phyloP scores from a whole-genome alignment of 495 filamentous ascomycete genomes.

The Xylaria grammica region DNA sequence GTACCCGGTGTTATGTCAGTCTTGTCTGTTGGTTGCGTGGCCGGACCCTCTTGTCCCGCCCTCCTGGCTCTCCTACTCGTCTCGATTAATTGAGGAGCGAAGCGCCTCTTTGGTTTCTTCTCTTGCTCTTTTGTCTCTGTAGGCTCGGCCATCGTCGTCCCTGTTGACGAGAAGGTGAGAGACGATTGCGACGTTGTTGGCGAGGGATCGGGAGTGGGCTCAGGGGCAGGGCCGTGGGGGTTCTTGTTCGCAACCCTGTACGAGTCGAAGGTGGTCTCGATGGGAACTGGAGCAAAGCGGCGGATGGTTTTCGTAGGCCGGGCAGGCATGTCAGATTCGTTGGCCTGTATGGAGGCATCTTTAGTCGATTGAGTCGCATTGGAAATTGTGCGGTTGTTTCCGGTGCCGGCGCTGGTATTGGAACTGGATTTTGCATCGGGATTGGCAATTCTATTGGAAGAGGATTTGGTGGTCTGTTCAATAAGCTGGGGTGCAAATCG shows the following conservation, averaged over 20 bases:
- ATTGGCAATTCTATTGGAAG: constrained; percentile 3
- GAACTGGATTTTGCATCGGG: not conserved
- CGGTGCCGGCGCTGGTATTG: not conserved
- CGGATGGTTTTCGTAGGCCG: constrained; percentile 31
- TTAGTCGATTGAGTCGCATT: constrained; percentile 27
- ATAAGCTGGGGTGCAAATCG: constrained; percentile 61
- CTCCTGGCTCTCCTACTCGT: constrained; percentile 65
- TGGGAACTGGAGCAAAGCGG: constrained; percentile 62
- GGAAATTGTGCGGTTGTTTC: not conserved
- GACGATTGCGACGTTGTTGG: constrained; percentile 44
- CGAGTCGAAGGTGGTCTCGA: constrained; percentile 64
- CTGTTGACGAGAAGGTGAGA: constrained; percentile 6
- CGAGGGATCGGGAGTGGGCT: constrained; percentile 58
- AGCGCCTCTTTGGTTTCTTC: constrained; percentile 49
- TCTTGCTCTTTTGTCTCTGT: constrained; percentile 21
- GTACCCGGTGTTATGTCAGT: constrained; percentile 64
- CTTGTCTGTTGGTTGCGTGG: constrained; percentile 57
- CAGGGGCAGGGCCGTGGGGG: constrained; percentile 42
- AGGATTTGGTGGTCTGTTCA: constrained; percentile 58
- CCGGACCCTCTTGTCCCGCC: constrained; percentile 56
- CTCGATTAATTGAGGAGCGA: constrained; percentile 70
- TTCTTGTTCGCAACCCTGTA: constrained; percentile 46
- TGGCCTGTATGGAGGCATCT: constrained; percentile 33
- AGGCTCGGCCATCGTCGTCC: constrained; percentile 24
- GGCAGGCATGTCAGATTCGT: constrained; percentile 31